Base-by-base conservation (phyloP, 129 eudicot genomes). In the Tagetes erecta region DNA sequence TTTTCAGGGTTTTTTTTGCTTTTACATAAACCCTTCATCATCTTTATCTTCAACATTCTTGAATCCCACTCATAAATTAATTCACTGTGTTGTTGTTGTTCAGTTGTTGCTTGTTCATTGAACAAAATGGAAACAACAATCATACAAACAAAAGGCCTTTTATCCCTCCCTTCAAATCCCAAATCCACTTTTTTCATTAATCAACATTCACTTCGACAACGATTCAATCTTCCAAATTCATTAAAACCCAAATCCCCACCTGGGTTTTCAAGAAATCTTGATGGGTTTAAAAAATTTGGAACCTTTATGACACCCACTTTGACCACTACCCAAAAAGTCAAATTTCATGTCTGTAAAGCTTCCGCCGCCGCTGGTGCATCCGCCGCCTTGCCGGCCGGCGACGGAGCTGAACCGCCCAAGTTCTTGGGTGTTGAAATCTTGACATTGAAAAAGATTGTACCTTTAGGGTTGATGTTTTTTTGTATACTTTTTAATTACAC, bases 391-490 rank as follows among this genome's bases (percentile, higher is more conserved):
- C 86, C 84, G 8, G 77, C 89, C 27, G 96, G 81, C n/a, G 74
- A 49, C 73, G 80, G 57, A 3, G 39, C 31, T 64, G 89, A 86
- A 59, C 30, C 92, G 5, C 86, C 87, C 27, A 95, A 91, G 70
- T 82, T 95, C 49, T 9, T 95, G 88, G 99, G 97, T 55, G 72
- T 95, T 79, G 94, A 95, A 51, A 36, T 84, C 40, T 73, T 78
- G 56, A 95, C 99, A 40, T 78, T 87, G 1, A 95, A 91, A 78
- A 95, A 95, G 70, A 91, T 95, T 80, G 81, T 95, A 30, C 97
- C 99, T 5, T 88, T 95, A 73, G 99, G 99, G 82, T 53, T 91
- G 60, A 95, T 95, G 99, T 95, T 95, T 74, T 95, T 91, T 66
- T 95, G 97, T 71, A 91, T 95, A 31, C 86, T 95, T 31, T 95